Conservation (phyloP, 106 monocot species). For the Hemerocallis citrina region DNA sequence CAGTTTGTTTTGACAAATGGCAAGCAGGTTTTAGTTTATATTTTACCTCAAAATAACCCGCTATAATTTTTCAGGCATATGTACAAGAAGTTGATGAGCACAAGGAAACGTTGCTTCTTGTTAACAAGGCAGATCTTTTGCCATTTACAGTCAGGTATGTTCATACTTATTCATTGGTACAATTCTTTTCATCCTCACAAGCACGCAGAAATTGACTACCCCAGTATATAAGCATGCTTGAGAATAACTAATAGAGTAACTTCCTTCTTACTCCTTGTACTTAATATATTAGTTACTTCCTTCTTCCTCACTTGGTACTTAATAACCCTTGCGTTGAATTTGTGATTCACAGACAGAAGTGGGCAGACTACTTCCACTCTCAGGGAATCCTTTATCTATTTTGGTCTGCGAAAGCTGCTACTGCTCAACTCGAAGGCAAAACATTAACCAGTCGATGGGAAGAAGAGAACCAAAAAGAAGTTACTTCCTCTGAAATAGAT, state of each 20-base stretch:
- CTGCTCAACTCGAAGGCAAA: conserved; percentile 69
- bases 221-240: too few species aligned
- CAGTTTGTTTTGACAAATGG: too few species aligned
- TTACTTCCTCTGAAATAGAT: conserved; percentile 22
- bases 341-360: conserved; percentile 45
- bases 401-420: conserved; percentile 96
- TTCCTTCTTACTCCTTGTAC: too few species aligned
- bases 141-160: conserved; percentile 56
- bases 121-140: conserved; percentile 96
- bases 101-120: conserved; percentile 78
- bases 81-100: conserved; percentile 76
- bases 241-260: too few species aligned
- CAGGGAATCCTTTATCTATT: conserved; percentile 71
- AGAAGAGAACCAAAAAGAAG: conserved; percentile 26
- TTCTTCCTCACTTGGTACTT: too few species aligned
- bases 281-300: too few species aligned
- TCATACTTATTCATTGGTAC: too few species aligned
- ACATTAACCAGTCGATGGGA: conserved; percentile 17
- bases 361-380: conserved; percentile 75
- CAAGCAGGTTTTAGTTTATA: too few species aligned
- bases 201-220: too few species aligned
- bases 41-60: too few species aligned
- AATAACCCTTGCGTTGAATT: too few species aligned
- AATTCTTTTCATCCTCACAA: too few species aligned
- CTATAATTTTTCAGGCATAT: conserved; percentile 69